Conservation (phyloP, 176 grass and related monocot genomes). For the Raddia distichophylla region DNA sequence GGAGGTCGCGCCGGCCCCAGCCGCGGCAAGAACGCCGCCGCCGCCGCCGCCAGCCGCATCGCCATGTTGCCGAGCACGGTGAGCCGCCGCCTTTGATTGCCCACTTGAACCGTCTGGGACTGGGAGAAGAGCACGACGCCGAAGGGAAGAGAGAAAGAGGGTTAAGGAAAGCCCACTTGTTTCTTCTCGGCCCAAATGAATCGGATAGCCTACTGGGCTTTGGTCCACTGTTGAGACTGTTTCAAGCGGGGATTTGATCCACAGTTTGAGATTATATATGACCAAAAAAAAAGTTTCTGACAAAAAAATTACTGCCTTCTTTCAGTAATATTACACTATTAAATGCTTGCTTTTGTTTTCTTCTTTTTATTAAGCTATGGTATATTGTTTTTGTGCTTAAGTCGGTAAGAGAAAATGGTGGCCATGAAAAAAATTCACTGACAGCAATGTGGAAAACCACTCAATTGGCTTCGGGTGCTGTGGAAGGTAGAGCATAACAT, state of each 20-base stretch:
- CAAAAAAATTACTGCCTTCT: neutral
- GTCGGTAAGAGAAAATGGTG: neutral
- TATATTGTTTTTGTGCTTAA: neutral
- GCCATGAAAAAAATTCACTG: neutral
- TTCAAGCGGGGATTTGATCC: neutral
- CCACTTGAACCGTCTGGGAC: conserved; percentile 7
- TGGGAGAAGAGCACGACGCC: neutral
- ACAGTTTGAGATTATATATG: neutral
- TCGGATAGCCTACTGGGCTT: neutral
- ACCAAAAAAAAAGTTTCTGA: too few relatives aligned
- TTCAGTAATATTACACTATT: neutral
- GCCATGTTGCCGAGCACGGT: conserved; percentile 51
- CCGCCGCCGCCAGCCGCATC: conserved; percentile 56
- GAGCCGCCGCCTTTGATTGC: conserved; percentile 33
- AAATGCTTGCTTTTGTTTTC: neutral
- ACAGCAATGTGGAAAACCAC: neutral
- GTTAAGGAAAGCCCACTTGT: neutral
- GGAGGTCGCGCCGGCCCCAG: conserved; percentile 35
- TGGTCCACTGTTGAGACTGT: neutral
- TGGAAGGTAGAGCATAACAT: neutral
- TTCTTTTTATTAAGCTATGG: neutral
- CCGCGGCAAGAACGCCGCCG: conserved; percentile 43
- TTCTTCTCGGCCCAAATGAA: neutral
- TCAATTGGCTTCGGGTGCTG: neutral
- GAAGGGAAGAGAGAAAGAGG: neutral